Conservation (phyloP, 495 filamentous ascomycete species). For the Podospora didyma region DNA sequence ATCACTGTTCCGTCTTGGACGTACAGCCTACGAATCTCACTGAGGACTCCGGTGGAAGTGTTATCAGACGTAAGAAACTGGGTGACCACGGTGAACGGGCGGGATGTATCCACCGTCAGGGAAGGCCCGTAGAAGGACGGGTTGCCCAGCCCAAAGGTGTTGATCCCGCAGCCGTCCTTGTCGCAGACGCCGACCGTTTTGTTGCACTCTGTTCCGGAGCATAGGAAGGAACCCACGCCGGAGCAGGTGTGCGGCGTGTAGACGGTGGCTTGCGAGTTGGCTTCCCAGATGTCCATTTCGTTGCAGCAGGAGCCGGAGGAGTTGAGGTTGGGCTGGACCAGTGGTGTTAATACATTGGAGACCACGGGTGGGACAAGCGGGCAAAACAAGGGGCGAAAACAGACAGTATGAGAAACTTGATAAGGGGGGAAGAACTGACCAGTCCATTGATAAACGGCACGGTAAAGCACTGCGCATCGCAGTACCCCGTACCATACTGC, state of each 20-base stretch:
- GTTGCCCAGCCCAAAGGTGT: conserved; percentile 53
- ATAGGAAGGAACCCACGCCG: conserved; percentile 41
- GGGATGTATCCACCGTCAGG: conserved; percentile 54
- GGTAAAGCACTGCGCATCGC: conserved; percentile 61
- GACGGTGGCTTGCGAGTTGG: conserved; percentile 53
- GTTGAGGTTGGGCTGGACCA: conserved; percentile 44
- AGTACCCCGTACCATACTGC: conserved; percentile 65
- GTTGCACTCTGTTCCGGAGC: conserved; percentile 44
- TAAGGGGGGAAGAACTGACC: conserved; percentile 30
- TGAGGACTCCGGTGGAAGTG: conserved; percentile 45
- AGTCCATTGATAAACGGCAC: conserved; percentile 56
- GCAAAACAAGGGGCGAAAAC: background rate
- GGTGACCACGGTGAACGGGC: conserved; percentile 62
- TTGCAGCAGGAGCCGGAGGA: conserved; percentile 51
- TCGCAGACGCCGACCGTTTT: conserved; percentile 53
- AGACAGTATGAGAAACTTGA: background rate
- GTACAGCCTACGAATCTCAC: conserved; percentile 58
- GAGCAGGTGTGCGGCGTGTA: conserved; percentile 57
- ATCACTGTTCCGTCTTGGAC: conserved; percentile 58
- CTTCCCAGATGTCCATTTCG: conserved; percentile 64
- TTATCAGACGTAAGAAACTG: conserved; percentile 56
- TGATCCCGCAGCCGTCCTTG: conserved; percentile 61
- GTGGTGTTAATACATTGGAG: background rate
- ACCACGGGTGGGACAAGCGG: no score
- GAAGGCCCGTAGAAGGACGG: conserved; percentile 52